phyloP scores from a whole-genome alignment of 306 rosid species.

The Ormosia semicastrata region DNA sequence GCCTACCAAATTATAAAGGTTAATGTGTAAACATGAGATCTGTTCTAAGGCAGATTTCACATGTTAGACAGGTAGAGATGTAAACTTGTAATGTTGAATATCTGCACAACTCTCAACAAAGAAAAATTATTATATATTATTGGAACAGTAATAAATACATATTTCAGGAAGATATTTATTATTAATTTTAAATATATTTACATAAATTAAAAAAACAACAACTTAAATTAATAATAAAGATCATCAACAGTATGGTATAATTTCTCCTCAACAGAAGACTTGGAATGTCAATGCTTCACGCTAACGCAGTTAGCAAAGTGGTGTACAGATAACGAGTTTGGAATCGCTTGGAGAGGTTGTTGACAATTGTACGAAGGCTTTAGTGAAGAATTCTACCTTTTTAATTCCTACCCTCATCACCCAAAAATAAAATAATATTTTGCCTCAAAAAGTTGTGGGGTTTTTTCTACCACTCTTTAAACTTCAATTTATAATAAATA shows the following conservation, averaged over 20 bases:
- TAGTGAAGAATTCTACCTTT: not conserved
- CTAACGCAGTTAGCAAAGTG: conserved; percentile 21
- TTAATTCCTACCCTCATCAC: not conserved
- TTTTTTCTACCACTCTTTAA: not conserved
- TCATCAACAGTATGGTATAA: too few species aligned
- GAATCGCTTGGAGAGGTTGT: not conserved
- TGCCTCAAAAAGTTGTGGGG: not conserved
- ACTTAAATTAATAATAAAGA: too few species aligned
- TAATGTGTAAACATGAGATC: conserved; percentile 20
- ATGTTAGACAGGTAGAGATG: not conserved
- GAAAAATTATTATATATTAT: too few species aligned
- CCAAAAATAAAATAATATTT: not conserved
- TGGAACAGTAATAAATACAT: too few species aligned
- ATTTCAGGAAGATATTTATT: too few species aligned
- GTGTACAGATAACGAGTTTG: conserved; percentile 30
- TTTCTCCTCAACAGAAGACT: not conserved
- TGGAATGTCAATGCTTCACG: conserved; percentile 29
- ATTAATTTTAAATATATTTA: too few species aligned
- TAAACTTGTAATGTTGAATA: not conserved
- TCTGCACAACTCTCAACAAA: not conserved
- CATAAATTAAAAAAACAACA: too few species aligned
- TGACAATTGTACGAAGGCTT: not conserved
- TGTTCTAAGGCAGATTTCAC: conserved; percentile 22
- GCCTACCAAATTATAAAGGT: not conserved
- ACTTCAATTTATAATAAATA: not conserved